These are phyloP conservation scores for Aspergillus viridinutans DNA, from an alignment of 2,329 filamentous ascomycete genomes.

Conservation along the genomic window DNA sequence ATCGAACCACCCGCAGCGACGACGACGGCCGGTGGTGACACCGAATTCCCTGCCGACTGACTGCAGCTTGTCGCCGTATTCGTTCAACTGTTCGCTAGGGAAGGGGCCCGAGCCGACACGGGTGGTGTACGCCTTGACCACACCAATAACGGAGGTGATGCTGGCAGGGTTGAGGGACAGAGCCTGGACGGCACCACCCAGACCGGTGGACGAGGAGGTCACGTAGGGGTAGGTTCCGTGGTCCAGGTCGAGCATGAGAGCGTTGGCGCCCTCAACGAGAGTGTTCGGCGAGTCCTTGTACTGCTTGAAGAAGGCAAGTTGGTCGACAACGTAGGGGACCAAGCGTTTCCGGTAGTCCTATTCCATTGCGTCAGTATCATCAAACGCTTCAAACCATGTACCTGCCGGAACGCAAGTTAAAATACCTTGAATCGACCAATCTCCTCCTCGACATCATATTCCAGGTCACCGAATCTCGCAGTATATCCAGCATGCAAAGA, in stretches of 20 bases:
- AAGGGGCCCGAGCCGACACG: slow-evolving; percentile 59
- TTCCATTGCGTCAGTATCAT: neutral
- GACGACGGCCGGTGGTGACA: slow-evolving; percentile 57
- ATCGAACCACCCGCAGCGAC: slow-evolving; percentile 63
- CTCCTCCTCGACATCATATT: slow-evolving; percentile 59
- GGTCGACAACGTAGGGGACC: slow-evolving; percentile 39
- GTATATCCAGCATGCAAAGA: slow-evolving; percentile 50
- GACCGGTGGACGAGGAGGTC: slow-evolving; percentile 46
- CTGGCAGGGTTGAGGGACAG: slow-evolving; percentile 55
- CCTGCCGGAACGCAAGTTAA: neutral
- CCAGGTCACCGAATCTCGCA: slow-evolving; percentile 56
- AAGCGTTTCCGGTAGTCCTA: slow-evolving; percentile 37
- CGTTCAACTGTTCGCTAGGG: slow-evolving; percentile 58
- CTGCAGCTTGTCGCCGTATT: slow-evolving; percentile 55
- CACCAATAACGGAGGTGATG: slow-evolving; percentile 57
- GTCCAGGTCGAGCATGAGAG: slow-evolving; percentile 58
- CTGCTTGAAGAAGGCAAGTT: slow-evolving; percentile 51
- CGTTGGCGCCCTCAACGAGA: slow-evolving; percentile 61
- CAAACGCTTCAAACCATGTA: neutral
- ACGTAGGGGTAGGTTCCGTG: slow-evolving; percentile 51
- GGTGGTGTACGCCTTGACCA: slow-evolving; percentile 63
- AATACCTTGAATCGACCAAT: slow-evolving; percentile 53
- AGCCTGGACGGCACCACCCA: slow-evolving; percentile 53
- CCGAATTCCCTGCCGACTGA: slow-evolving; percentile 52
- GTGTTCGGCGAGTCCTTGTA: slow-evolving; percentile 53